Base-by-base conservation (phyloP, 768 basidiomycete species). In the Pisolithus orientalis region DNA sequence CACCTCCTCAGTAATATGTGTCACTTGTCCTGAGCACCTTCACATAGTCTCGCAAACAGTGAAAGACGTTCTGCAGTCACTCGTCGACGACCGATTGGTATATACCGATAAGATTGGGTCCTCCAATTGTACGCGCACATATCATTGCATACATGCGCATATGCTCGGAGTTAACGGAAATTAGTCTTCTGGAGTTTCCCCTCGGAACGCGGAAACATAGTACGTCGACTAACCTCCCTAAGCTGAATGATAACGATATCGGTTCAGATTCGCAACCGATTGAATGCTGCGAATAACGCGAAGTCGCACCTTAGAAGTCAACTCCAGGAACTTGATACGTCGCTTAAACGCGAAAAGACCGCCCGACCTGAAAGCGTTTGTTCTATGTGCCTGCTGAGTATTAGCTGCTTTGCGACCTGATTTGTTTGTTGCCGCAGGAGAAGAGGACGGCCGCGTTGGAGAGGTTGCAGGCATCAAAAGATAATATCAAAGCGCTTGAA, bases 101-200 rank as follows among this genome's bases (percentile, higher is more conserved):
- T 83, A 88, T 63, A 75, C 75, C 43, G 94, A 97, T 68, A 97
- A 97, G 71, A 94, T 95, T 52, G 94, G 94, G 31, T 88, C 93
- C 8, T 91, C 90, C 3, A 96, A 95, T 64, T 96, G 94, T 92
- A 64, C 59, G 85, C 21, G 34, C 34, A 34, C 13, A 10, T 69
- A 17, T 16, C 8, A 43, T 54, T 1, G 6, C 28, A 47, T 52
- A 43, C 32, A 37, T 51, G 54, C 16, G 47, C 62, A 51, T 59
- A 62, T 67, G 57, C 66, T 63, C 50, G 40, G 51, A 49, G 44
- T 53, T 57, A 40, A 44, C 44, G 2, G 17, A 14, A 17, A 32
- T 32, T 21, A 94, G 93, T 94, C 70, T 95, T 90, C 67, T 96
- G 94, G 94, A 90, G 90, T 62, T 95, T 96, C 65, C 93, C 93